phyloP scores from a whole-genome alignment of 164 flowering plant genomes.

The Liquidambar formosana region DNA sequence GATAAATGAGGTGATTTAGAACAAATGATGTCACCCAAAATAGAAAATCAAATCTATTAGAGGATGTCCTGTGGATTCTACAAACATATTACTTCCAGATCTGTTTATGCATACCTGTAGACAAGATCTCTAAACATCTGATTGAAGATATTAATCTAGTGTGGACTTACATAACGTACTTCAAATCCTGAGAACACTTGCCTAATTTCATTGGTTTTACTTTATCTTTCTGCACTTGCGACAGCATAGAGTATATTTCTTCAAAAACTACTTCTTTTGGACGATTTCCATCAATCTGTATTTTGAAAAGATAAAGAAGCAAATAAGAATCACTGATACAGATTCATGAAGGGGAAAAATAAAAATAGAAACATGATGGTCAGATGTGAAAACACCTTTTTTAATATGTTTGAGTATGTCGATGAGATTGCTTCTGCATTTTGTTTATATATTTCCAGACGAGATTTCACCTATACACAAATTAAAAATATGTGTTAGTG shows the following conservation, averaged over 20 bases:
- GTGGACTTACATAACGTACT: neutral
- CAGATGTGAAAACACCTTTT: constrained; percentile 38
- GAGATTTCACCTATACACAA: constrained; percentile 58
- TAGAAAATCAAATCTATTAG: neutral
- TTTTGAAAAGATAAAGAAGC: neutral
- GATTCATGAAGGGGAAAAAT: neutral
- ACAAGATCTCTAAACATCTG: too few species aligned
- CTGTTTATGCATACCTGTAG: neutral
- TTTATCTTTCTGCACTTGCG: constrained; percentile 47
- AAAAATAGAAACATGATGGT: neutral
- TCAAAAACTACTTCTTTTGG: constrained; percentile 63
- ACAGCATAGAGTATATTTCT: constrained; percentile 59
- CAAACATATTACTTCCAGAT: neutral
- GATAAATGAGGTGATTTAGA: too few species aligned
- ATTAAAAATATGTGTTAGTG: constrained; percentile 4
- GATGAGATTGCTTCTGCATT: constrained; percentile 60
- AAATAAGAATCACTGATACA: constrained; percentile 4
- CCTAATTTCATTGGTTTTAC: constrained; percentile 34
- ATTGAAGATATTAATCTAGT: too few species aligned
- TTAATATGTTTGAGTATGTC: constrained; percentile 49
- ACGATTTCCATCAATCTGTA: constrained; percentile 82
- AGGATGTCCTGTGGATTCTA: neutral
- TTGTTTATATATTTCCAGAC: constrained; percentile 60
- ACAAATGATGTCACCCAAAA: too few species aligned
- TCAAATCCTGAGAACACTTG: constrained; percentile 14